Base-by-base conservation (phyloP, 2,329 filamentous ascomycete genomes). In the Ampelomyces quisqualis region DNA sequence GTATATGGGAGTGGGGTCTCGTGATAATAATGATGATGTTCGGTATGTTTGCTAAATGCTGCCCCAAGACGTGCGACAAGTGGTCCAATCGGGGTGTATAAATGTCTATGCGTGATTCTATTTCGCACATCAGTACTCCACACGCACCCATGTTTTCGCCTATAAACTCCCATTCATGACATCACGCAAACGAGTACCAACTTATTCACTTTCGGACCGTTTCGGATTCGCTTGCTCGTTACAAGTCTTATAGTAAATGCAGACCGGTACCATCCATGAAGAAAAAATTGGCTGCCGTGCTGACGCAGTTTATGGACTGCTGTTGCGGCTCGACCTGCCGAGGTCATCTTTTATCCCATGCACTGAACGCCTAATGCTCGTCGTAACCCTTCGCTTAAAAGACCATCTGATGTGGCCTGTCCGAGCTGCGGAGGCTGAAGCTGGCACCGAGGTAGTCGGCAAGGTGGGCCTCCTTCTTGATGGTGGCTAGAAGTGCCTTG, bases 351-450 rank as follows among this genome's bases (percentile, higher is more conserved):
- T 67, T 65, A 67, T 65, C 62, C 64, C 64, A 67, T 65, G 60
- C 62, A 64, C 62, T 59, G 51, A 68, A 68, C 64, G 64, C 64
- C 64, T 60, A 60, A 60, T 59, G 53, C 54, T 64, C 55, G 49
- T 61, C 60, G 51, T 57, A 49, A 60, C 52, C 56, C 60, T 52
- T 53, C 62, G 47, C 51, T 56, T 96, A 98, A 84, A 91, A 98
- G 79, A 88, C 88, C 93, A 98, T 97, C 85, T 95, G 88, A 80
- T 98, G 93, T 78, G 93, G 93, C 86, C 91, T 90, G 83, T 98
- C 91, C 71, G 93, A 93, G 82, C 90, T 96, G 79, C 91, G 88
- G 77, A 98, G 85, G 84, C 88, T 94, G 88, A 98, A 98, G 73
- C 86, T 89, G 76, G 86, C 88, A 72, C 82, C 82, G 67, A 98